Base-by-base conservation (phyloP, 176 grass and related monocot genomes). In the Melocanna baccifera region DNA sequence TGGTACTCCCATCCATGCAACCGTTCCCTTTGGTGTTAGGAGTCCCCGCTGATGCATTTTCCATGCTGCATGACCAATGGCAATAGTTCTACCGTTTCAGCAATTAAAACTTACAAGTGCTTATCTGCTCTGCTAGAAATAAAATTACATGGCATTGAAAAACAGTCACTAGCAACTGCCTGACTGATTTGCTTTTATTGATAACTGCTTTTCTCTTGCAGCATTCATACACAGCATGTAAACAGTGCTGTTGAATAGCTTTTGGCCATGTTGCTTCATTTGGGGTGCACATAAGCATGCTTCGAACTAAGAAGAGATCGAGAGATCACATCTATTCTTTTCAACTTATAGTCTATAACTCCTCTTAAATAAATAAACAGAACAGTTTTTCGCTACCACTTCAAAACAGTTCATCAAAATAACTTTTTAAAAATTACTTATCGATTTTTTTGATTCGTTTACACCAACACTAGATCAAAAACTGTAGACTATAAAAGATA, bases 71-170 rank as follows among this genome's bases (percentile, higher is more conserved):
- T 71, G 48, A 81, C n/a, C 34, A 40, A 30, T 34, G 23, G 22
- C 1, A 34, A 23, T 32, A 53, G 18, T 2, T 14, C 29, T 29
- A 58, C 37, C 37, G 36, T 30, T n/a, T 34, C n/a, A 53, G 46
- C 63, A 59, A 57, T 28, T 6, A 25, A 68, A 77, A 63, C 56
- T 51, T 74, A 64, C 34, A 83, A 77, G 48, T 58, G 12, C 73
- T 68, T 68, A 58, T 40, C 48, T 57, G 36, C 48, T 68, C 62
- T 52, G 20, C 4, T 10, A 20, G 42, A 84, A 22, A 56, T 19
- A 2, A 30, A 40, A 14, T 6, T n/a, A 43, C 48, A 55, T 37
- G 73, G 1, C 51, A 75, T 14, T 23, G 32, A 4, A 30, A 32
- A 19, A 20, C 42, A 47, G 15, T 68, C 8, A 14, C 25, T 25